phyloP scores from a whole-genome alignment of 805 yeast genomes.

The Nakazawaea sp. region DNA sequence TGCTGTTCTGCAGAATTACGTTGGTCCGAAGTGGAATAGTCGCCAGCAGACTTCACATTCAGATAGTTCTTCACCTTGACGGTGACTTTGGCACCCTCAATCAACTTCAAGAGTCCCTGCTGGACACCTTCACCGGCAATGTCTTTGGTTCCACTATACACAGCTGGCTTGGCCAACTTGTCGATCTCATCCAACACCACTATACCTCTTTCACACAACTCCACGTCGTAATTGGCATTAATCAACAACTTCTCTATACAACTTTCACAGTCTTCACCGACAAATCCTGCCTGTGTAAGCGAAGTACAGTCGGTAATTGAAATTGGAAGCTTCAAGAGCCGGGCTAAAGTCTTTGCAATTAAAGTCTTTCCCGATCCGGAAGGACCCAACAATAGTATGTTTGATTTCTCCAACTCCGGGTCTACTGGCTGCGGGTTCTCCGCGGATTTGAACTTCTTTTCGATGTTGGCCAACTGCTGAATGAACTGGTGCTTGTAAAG shows the following conservation, averaged over 20 bases:
- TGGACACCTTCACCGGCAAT: slow-evolving; percentile 64
- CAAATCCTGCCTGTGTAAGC: slow-evolving; percentile 58
- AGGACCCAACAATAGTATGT: slow-evolving; percentile 50
- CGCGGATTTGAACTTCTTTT: slow-evolving; percentile 13
- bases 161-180: slow-evolving; percentile 44
- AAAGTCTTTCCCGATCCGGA: slow-evolving; percentile 59
- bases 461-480: slow-evolving; percentile 1
- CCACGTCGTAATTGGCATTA: slow-evolving; percentile 43
- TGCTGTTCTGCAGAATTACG: slow-evolving; percentile 25
- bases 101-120: slow-evolving; percentile 47
- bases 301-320: slow-evolving; percentile 58
- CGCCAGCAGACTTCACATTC: slow-evolving; percentile 2
- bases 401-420: slow-evolving; percentile 48
- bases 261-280: slow-evolving; percentile 57
- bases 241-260: slow-evolving; percentile 47
- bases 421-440: slow-evolving; percentile 18
- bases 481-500: slow-evolving; percentile 45
- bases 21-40: slow-evolving; percentile 8
- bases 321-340: slow-evolving; percentile 45
- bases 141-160: slow-evolving; percentile 43
- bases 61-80: slow-evolving; percentile 27
- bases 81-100: slow-evolving; percentile 49
- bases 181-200: slow-evolving; percentile 57
- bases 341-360: slow-evolving; percentile 48
- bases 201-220: slow-evolving; percentile 48